Base-by-base conservation (phyloP, 1,139 yeast species). In the Yamadazyma atlantica region DNA sequence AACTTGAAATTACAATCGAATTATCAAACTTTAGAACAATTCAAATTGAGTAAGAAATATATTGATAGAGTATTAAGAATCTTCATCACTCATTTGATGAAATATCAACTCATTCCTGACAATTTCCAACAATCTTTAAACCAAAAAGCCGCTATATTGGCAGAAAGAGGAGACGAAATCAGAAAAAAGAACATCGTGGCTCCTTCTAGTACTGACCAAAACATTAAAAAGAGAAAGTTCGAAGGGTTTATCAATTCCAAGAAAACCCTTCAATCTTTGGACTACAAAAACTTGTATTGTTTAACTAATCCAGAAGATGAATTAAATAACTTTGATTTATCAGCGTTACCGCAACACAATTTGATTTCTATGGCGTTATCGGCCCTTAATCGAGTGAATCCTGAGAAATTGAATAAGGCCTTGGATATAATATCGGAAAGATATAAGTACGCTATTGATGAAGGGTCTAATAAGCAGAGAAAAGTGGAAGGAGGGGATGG, bases 361-460 rank as follows among this genome's bases (percentile, higher is more conserved):
- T 75, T 88, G 39, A 73, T 75, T 24, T 74, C 78, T 33, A 82
- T 83, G 73, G 86, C 84, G 15, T 66, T 80, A 40, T 75, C 78
- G 30, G 89, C 85, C 2, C 69, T 84, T 51, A 68, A 69, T 35
- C 73, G 73, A 29, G 78, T 80, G 0, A 75, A 78, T 37, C 65
- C 73, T 0, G 66, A 67, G 8, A 75, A 71, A 43, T 66, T 92
- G 32, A 66, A 78, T n/a, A 78, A 80, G 43, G 94, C 87, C 0
- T 64, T 88, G 42, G 78, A 79, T 14, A 79, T 87, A 36, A 77
- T 87, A 4, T 69, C 80, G 26, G 77, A 82, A 11, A 70, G 97
- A 41, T 80, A 81, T 44, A 49, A 49, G 19, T 51, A 59, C 43
- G 69, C 63, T 2, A 38, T 64, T 14, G 30, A 28, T 4, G 30